Conservation (phyloP, 306 rosid species). For the Vigna radiata region DNA sequence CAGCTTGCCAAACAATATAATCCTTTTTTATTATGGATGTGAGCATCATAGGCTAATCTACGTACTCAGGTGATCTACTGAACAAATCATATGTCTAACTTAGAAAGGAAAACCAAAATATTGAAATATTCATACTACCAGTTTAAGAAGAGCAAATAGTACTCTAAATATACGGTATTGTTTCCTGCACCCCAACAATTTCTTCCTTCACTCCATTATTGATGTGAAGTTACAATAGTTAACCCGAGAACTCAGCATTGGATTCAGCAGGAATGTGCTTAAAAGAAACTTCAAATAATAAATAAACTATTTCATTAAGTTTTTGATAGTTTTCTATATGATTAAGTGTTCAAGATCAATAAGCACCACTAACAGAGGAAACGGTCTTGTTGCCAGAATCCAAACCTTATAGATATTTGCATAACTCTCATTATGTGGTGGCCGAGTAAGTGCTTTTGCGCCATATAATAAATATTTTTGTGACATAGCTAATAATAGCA, state of each 20-base stretch:
- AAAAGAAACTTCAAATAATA: constrained; percentile 24
- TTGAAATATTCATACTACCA: background rate
- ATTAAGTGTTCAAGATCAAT: too few species aligned
- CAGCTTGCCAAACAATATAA: background rate
- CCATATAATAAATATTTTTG: too few species aligned
- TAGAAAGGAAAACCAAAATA: background rate
- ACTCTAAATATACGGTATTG: too few species aligned
- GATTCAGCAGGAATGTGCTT: constrained; percentile 26
- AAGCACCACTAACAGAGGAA: too few species aligned
- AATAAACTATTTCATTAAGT: background rate
- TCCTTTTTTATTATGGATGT: background rate
- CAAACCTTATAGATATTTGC: too few species aligned
- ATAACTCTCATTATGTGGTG: too few species aligned
- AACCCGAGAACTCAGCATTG: background rate
- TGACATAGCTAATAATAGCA: background rate
- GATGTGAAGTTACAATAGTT: too few species aligned
- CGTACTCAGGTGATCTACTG: background rate
- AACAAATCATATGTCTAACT: constrained; percentile 19
- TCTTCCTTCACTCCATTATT: too few species aligned
- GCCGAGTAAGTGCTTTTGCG: too few species aligned
- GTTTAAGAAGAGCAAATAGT: background rate
- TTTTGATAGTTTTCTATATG: too few species aligned
- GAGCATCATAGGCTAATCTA: background rate
- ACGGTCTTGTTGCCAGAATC: too few species aligned
- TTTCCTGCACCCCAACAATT: too few species aligned